phyloP scores from a whole-genome alignment of 257 asterid species.

The Jacaranda mimosifolia region DNA sequence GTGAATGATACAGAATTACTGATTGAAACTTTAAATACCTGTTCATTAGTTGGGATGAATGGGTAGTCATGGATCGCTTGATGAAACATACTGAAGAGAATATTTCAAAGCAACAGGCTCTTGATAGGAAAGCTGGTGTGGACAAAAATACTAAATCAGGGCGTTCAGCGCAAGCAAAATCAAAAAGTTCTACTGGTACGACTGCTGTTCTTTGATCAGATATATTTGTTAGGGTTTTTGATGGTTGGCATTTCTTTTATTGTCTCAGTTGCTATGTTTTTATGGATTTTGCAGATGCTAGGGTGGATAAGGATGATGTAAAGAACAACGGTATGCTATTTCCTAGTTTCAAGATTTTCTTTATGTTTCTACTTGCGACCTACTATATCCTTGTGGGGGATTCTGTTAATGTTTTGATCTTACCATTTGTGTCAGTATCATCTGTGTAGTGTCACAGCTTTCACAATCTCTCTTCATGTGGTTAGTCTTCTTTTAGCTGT shows the following conservation, averaged over 20 bases:
- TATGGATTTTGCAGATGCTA: slow-evolving; percentile 57
- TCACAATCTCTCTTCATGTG: not conserved
- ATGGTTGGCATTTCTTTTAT: slow-evolving; percentile 21
- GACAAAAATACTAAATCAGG: slow-evolving; percentile 76
- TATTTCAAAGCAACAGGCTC: slow-evolving; percentile 74
- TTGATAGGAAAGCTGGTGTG: slow-evolving; percentile 81
- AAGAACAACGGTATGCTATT: slow-evolving; percentile 58
- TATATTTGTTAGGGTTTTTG: slow-evolving; percentile 17
- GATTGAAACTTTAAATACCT: slow-evolving; percentile 38
- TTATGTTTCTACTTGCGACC: slow-evolving; percentile 28
- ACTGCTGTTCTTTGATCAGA: slow-evolving; percentile 25
- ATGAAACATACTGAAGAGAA: slow-evolving; percentile 85
- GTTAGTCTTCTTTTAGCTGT: not conserved
- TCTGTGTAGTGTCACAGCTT: too few relatives aligned
- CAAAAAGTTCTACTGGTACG: slow-evolving; percentile 82
- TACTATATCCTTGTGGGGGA: slow-evolving; percentile 6
- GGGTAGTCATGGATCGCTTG: slow-evolving; percentile 90
- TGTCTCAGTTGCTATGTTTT: slow-evolving; percentile 31
- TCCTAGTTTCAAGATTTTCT: slow-evolving; percentile 21
- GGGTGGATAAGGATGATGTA: slow-evolving; percentile 74
- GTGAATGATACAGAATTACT: slow-evolving; percentile 34
- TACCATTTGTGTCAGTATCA: too few relatives aligned
- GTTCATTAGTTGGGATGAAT: slow-evolving; percentile 95
- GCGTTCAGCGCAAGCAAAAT: slow-evolving; percentile 78
- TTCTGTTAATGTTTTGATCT: not conserved